A percentile compares a stretch with the other conserved stretches of the same genome.
Conservation (phyloP, 192 early-diverging fungal genomes). For the Backusella circina region DNA sequence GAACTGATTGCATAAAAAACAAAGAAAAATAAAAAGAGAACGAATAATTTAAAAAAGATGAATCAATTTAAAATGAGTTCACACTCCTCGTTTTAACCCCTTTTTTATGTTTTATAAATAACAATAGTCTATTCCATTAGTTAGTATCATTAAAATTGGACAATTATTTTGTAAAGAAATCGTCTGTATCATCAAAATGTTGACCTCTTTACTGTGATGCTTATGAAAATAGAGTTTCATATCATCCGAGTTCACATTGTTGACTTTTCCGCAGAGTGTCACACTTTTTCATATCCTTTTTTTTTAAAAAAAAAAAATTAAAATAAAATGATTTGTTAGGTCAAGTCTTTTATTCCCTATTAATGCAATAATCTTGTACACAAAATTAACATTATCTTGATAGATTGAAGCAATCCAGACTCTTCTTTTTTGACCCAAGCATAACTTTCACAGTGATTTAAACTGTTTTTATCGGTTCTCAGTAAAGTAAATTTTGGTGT, state of each 20-base stretch:
- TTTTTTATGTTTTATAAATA: neutral
- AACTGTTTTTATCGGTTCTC: neutral
- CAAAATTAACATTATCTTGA: neutral
- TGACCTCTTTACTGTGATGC: neutral
- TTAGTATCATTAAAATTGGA: neutral
- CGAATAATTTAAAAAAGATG: neutral
- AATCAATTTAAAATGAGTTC: neutral
- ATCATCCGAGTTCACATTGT: neutral
- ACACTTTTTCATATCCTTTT: neutral
- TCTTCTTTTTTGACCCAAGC: neutral
- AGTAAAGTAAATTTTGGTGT: neutral
- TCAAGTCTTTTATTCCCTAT: neutral
- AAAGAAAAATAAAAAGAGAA: neutral
- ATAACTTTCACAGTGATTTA: neutral
- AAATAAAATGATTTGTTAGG: neutral
- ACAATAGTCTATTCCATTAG: neutral
- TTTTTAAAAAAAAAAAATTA: neutral
- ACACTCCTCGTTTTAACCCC: neutral
- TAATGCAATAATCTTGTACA: neutral
- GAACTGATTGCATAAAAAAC: neutral
- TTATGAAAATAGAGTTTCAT: neutral
- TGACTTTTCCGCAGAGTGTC: neutral
- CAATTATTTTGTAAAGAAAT: neutral
- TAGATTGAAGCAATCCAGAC: neutral
- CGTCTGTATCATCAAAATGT: neutral